Conservation (phyloP, 768 basidiomycete species). For the Tylopilus plumbeoviolaceoides region DNA sequence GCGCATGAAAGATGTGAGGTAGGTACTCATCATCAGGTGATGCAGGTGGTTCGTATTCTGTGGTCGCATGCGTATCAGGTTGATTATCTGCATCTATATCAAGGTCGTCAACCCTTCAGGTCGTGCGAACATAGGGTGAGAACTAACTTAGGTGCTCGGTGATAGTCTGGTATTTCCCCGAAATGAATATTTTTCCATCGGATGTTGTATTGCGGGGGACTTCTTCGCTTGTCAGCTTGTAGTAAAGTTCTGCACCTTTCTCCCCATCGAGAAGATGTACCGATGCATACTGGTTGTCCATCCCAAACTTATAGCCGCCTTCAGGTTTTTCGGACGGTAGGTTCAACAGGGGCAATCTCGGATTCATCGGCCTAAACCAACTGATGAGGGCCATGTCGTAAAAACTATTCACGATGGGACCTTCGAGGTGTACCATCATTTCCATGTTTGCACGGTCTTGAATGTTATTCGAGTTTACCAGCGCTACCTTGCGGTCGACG, state of each 20-base stretch:
- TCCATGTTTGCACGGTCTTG: constrained; percentile 52
- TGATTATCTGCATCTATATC: constrained; percentile 34
- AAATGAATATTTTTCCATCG: constrained; percentile 22
- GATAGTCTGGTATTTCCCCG: constrained; percentile 34
- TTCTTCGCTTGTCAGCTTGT: constrained; percentile 15
- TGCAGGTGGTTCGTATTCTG: constrained; percentile 23
- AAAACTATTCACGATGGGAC: constrained; percentile 63
- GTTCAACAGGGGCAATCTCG: constrained; percentile 41
- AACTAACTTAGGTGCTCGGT: constrained; percentile 38
- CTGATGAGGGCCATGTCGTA: constrained; percentile 67
- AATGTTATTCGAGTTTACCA: constrained; percentile 67
- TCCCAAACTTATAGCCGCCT: constrained; percentile 37
- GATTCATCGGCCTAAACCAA: constrained; percentile 49
- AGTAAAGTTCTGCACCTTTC: constrained; percentile 24
- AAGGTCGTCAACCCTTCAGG: constrained; percentile 9
- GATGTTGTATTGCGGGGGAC: constrained; percentile 5
- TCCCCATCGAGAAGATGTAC: constrained; percentile 25
- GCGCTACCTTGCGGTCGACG: constrained; percentile 62
- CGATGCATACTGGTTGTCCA: constrained; percentile 31
- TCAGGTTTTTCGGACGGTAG: constrained; percentile 29
- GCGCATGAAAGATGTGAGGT: constrained; percentile 57
- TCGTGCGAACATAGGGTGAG: neutral
- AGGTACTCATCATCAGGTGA: constrained; percentile 46
- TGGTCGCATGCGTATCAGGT: constrained; percentile 29
- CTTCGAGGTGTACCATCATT: constrained; percentile 70